A percentile compares a stretch with the other conserved stretches of the same genome.
Conservation (phyloP, 257 asterid species). For the Craterostigma plantagineum region DNA sequence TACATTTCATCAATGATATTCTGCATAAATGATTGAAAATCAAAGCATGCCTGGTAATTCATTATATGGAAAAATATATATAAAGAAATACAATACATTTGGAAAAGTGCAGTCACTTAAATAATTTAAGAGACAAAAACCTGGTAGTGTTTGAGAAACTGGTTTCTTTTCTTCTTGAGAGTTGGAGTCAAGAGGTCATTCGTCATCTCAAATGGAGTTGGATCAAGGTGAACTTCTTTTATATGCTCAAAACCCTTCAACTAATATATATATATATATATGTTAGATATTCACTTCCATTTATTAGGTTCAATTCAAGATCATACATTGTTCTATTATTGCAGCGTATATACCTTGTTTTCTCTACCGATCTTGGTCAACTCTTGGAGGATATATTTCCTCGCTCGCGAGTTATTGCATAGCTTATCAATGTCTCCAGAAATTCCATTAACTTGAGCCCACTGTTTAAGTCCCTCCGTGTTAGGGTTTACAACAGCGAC, state of each 20-base stretch:
- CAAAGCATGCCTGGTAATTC: too few species aligned
- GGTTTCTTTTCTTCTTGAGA: conserved; percentile 88
- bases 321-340: too few species aligned
- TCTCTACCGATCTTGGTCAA: conserved; percentile 56
- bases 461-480: conserved; percentile 40
- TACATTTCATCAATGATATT: too few species aligned
- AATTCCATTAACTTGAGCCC: conserved; percentile 53
- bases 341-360: conserved; percentile 64
- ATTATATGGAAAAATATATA: too few species aligned
- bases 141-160: conserved; percentile 75
- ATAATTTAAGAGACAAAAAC: too few species aligned
- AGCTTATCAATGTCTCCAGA: conserved; percentile 49
- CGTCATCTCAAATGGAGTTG: conserved; percentile 81
- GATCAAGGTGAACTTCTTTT: conserved; percentile 81
- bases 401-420: conserved; percentile 44
- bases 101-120: too few species aligned
- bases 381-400: conserved; percentile 48
- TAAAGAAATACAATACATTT: neutral
- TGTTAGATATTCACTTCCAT: too few species aligned
- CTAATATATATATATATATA: too few species aligned
- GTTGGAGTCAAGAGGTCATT: conserved; percentile 90
- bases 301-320: too few species aligned
- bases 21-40: too few species aligned
- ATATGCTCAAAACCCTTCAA: conserved; percentile 78
- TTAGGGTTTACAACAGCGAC: conserved; percentile 65